Base-by-base conservation (phyloP, 371 early-diverging fungal species). In the Conidiobolus incongruus region DNA sequence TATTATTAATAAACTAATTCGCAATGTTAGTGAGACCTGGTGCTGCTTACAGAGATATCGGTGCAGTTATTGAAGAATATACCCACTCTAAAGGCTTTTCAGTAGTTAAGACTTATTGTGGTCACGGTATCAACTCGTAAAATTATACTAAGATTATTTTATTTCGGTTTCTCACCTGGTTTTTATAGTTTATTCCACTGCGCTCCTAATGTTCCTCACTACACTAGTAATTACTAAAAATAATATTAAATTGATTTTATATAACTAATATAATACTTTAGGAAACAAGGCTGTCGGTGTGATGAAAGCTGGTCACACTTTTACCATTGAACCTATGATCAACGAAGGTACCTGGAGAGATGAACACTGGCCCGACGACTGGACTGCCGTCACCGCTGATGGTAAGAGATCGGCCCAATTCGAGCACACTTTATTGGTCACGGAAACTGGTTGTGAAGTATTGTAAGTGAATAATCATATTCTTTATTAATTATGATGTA, bases 271-370 rank as follows among this genome's bases (percentile, higher is more conserved):
- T n/a, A 10, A 13, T 34, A 10, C 6, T 42, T 21, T 46, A 67
- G 70, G 74, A 47, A 89, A 92, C 59, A 90, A 89, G 69, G 88
- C 93, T 2, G 68, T 89, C 37, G 96, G 96, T 34, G 72, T 80
- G 5, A 77, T 87, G 75, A 81, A 81, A 56, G 72, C 81, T 17
- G 96, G 96, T 7, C 92, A 94, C 52, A 61, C 75, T 36, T 95
- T 95, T 50, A 95, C 96, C 6, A 95, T 95, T 45, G 94, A 95
- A 56, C 96, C 93, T 13, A 92, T 93, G 93, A 87, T 95, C 53
- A 79, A 75, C 49, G 87, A 81, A 54, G 92, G 66, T 20, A 46
- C 58, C 6, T 85, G 65, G 65, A 54, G 55, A 24, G 82, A 81
- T 47, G 61, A 62, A 51, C 72, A 65, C 33, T 86, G 92, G 90